Conservation (phyloP, 169 alveolate species). For the Eimeria tenella region DNA sequence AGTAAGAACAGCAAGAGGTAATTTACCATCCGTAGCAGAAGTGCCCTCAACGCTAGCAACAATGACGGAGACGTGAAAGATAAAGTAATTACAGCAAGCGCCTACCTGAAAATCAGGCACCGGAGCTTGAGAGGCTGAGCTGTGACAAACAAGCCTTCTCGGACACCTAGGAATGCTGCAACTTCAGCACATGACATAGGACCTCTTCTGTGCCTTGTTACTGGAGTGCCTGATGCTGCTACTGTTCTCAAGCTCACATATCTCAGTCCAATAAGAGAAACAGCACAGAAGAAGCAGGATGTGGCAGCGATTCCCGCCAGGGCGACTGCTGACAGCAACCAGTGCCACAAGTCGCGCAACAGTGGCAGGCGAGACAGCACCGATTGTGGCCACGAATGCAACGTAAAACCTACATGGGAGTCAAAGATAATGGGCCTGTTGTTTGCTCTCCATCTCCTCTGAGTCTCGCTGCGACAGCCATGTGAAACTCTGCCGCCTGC, state of each 20-base stretch:
- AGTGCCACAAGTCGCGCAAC: background rate
- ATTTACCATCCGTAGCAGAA: background rate
- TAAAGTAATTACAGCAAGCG: too few species aligned
- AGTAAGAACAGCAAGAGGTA: background rate
- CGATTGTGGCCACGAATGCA: background rate
- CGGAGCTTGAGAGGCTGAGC: background rate
- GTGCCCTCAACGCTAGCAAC: background rate
- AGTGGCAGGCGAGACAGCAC: background rate
- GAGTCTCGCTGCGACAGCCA: background rate
- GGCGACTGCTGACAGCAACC: background rate
- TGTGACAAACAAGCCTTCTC: background rate
- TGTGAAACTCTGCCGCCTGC: slow-evolving; percentile 26
- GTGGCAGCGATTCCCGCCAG: background rate
- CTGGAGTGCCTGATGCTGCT: background rate
- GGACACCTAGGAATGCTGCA: background rate
- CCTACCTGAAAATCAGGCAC: background rate
- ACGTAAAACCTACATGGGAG: background rate
- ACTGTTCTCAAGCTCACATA: background rate
- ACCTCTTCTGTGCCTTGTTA: background rate
- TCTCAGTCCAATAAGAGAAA: background rate
- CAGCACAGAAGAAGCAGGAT: background rate
- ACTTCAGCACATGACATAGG: background rate
- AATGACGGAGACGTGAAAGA: too few species aligned
- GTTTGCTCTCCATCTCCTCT: background rate
- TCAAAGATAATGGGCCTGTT: background rate